These are phyloP conservation scores for Cutaneotrichosporon curvatum DNA, from an alignment of 1,284 basidiomycete species.

Conservation along the genomic window DNA sequence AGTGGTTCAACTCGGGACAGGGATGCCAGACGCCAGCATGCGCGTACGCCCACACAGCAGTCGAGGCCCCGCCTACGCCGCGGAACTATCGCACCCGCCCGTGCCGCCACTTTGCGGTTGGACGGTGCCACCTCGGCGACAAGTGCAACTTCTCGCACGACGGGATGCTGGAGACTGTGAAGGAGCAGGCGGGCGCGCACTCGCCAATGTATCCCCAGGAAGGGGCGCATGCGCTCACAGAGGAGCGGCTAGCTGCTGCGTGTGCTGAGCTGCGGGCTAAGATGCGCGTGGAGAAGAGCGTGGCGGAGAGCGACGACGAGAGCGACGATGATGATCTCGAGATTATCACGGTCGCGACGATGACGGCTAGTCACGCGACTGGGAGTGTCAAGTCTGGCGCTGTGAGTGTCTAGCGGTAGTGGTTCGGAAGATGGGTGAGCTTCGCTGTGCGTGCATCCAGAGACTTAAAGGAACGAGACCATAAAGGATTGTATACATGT, in stretches of 20 bases:
- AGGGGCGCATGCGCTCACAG: slow-evolving; percentile 16
- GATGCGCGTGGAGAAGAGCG: slow-evolving; percentile 1
- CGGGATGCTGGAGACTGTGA: no score
- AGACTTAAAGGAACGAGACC: no score
- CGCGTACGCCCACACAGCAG: slow-evolving; percentile 38
- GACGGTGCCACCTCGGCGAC: slow-evolving; percentile 37
- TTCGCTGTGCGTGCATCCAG: no score
- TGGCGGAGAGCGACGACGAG: slow-evolving; percentile 7
- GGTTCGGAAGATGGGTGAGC: no score
- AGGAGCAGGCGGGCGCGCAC: no score
- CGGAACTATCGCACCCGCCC: slow-evolving; percentile 40
- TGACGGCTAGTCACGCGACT: background rate
- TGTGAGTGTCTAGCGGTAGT: no score
- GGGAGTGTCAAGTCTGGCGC: no score
- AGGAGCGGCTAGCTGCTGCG: slow-evolving; percentile 17
- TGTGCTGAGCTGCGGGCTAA: slow-evolving; percentile 12
- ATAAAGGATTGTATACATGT: no score
- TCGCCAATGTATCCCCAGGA: background rate
- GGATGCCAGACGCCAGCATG: slow-evolving; percentile 38
- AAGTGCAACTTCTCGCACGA: slow-evolving; percentile 45
- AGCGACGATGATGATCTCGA: slow-evolving; percentile 14
- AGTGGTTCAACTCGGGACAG: slow-evolving; percentile 40
- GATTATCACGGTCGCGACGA: slow-evolving; percentile 4
- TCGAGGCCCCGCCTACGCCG: slow-evolving; percentile 18
- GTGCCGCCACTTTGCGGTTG: slow-evolving; percentile 40